Evolutionary conservation across 225 moss, liverwort and hornwort genomes (phyloP), one percentile per base, ranked within the genome.

Genomic region (Marchantia paleacea): DNA sequence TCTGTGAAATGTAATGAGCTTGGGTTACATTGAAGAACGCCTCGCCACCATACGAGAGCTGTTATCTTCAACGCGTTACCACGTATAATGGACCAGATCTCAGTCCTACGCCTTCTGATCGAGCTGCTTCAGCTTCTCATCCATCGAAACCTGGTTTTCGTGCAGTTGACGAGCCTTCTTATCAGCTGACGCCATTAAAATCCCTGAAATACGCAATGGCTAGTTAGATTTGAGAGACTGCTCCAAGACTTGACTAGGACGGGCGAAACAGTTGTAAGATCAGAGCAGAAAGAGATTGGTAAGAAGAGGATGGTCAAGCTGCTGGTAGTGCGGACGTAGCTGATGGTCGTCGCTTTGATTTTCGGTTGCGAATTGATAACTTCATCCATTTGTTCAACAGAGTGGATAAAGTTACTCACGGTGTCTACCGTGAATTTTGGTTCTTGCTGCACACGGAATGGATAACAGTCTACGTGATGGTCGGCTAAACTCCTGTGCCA

Each of bases 141-240:
- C 82, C 54, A 80, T 51, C 31, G 79, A 60, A 54, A 75, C 31
- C 31, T 85, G 50, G 19, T 73, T 77, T 78, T 84, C 82, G 39
- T 83, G 65, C 29, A 77, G 78, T 71, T 83, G 75, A 75, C 85
- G 75, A 66, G 88, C 88, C 76, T 88, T 88, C 85, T 81, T 85
- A 51, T 88, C 88, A 65, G 81, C 75, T 50, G 85, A 85, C 26
- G 85, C 85, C 85, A 83, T 83, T 25, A 85, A 22, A 71, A 85
- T 78, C 63, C 65, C 87, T 88, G 84, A 20, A 85, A 25, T 58
- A 58, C 26, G 29, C 50, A 24, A 52, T 16, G 12, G 12, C 22
- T 51, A 24, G 30, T 78, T 31, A 78, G 63, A 58, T 58, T 31
- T 20, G 31, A 31, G 65, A 48, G 39, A 3, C 10, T 68, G 25